Percentiles rank a stretch among this genome's conserved stretches.
phyloP scores from a whole-genome alignment of 1,284 basidiomycete genomes.

The Cutaneotrichosporon dermatis region DNA sequence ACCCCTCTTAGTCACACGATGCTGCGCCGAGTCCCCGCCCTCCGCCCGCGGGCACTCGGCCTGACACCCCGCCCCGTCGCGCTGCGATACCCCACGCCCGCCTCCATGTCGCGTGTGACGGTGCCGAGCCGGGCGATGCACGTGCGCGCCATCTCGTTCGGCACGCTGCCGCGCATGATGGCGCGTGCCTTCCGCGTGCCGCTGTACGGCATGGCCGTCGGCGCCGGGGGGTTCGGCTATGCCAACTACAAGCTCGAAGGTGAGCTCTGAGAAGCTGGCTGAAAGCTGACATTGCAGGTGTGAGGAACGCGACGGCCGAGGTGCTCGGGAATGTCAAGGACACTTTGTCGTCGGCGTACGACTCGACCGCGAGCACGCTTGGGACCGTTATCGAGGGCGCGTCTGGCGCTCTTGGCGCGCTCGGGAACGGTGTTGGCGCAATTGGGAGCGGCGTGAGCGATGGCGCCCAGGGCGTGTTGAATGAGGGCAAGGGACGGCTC shows the following conservation, averaged over 20 bases:
- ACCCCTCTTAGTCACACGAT: background rate
- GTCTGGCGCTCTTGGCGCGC: conserved; percentile 16
- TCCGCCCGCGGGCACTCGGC: conserved; percentile 14
- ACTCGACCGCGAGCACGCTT: conserved; percentile 30
- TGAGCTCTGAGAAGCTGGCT: conserved; percentile 45
- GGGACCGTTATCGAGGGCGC: conserved; percentile 27
- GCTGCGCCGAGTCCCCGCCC: conserved; percentile 15
- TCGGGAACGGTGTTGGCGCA: conserved; percentile 16
- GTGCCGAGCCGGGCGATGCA: conserved; percentile 48
- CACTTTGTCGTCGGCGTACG: conserved; percentile 38
- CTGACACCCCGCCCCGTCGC: background rate
- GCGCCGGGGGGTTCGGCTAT: conserved; percentile 83
- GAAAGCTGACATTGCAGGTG: conserved; percentile 18
- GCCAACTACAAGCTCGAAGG: conserved; percentile 93
- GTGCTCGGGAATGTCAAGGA: conserved; percentile 33
- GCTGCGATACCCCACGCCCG: background rate
- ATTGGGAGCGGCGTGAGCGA: conserved; percentile 12
- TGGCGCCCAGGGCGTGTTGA: conserved; percentile 17
- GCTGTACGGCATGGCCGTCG: conserved; percentile 75
- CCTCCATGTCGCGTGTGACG: conserved; percentile 7
- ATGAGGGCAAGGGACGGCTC: conserved; percentile 26
- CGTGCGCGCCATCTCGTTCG: conserved; percentile 71
- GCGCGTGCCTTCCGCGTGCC: conserved; percentile 78
- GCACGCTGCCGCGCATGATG: conserved; percentile 74
- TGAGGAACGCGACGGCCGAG: conserved; percentile 43